Evolutionary conservation across 306 rosid genomes (phyloP).

Genomic region (Sindora glabra): DNA sequence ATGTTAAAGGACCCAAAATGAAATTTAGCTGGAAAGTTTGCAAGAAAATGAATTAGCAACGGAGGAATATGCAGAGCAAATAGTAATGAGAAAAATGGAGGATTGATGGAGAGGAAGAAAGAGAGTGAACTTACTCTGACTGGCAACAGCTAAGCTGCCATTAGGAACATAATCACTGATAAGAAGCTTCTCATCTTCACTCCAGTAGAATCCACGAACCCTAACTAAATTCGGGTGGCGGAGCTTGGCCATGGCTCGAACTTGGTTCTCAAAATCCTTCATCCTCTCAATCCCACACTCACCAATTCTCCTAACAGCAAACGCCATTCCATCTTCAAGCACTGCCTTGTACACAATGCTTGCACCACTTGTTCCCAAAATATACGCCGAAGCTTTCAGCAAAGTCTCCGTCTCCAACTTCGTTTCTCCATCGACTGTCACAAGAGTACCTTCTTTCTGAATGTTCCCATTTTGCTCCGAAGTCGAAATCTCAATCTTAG

Average conservation of each 20-base stretch:
- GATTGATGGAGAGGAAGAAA: too few species aligned
- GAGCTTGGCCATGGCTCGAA: conserved; percentile 54
- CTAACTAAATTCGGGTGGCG: conserved; percentile 68
- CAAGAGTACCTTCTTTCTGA: conserved; percentile 38
- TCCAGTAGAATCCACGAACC: conserved; percentile 77
- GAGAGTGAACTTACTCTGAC: conserved; percentile 42
- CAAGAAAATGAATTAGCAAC: too few species aligned
- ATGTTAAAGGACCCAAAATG: too few species aligned
- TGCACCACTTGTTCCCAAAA: conserved; percentile 51
- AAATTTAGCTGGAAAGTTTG: too few species aligned
- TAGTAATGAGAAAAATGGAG: too few species aligned
- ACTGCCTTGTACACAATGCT: conserved; percentile 90
- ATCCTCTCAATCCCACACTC: conserved; percentile 45
- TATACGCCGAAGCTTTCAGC: conserved; percentile 75
- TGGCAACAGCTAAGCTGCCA: conserved; percentile 52
- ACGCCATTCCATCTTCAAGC: conserved; percentile 61
- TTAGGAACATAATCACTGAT: conserved; percentile 64
- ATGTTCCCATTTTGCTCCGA: background rate
- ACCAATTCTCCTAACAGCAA: conserved; percentile 82
- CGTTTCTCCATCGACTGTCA: conserved; percentile 58
- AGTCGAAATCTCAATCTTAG: background rate
- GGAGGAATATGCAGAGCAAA: too few species aligned
- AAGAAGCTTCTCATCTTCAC: conserved; percentile 72
- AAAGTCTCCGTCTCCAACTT: conserved; percentile 64
- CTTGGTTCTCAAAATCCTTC: conserved; percentile 74